Conservation (phyloP, 2,329 filamentous ascomycete species). For the Proliferodiscus dingleyae region DNA sequence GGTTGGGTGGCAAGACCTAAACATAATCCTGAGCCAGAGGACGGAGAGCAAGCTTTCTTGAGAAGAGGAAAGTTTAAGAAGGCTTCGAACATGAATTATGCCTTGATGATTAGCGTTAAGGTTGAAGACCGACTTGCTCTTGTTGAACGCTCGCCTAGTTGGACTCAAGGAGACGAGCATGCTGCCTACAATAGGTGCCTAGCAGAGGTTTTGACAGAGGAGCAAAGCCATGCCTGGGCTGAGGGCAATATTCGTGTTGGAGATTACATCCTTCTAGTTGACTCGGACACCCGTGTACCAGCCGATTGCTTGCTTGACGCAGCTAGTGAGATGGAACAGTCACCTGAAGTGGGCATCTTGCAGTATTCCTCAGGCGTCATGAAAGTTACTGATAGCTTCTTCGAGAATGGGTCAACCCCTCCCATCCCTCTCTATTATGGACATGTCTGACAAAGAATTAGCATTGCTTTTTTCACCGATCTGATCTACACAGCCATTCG, state of each 20-base stretch:
- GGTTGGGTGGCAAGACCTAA: conserved; percentile 50
- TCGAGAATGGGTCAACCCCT: conserved; percentile 54
- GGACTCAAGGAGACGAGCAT: conserved; percentile 36
- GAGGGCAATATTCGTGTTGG: conserved; percentile 56
- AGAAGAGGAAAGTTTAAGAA: conserved; percentile 54
- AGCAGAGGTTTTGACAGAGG: conserved; percentile 44
- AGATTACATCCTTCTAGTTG: conserved; percentile 61
- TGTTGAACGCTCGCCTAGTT: conserved; percentile 1
- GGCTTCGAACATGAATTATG: conserved; percentile 71
- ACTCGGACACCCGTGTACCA: conserved; percentile 65
- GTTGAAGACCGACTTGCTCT: conserved; percentile 41
- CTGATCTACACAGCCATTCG: conserved; percentile 70
- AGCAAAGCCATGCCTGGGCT: conserved; percentile 43
- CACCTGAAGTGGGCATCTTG: conserved; percentile 65
- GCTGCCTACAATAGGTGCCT: conserved; percentile 43
- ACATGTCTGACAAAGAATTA: neutral
- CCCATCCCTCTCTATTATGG: neutral
- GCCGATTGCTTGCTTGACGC: conserved; percentile 63
- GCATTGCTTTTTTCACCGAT: conserved; percentile 70
- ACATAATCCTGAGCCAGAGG: conserved; percentile 50
- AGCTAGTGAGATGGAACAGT: conserved; percentile 68
- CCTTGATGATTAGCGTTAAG: conserved; percentile 24
- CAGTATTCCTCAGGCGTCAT: conserved; percentile 72
- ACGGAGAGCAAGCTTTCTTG: conserved; percentile 40
- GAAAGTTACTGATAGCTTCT: conserved; percentile 68